phyloP scores from a whole-genome alignment of 2,329 filamentous ascomycete species.

The Exophiala spinifera region DNA sequence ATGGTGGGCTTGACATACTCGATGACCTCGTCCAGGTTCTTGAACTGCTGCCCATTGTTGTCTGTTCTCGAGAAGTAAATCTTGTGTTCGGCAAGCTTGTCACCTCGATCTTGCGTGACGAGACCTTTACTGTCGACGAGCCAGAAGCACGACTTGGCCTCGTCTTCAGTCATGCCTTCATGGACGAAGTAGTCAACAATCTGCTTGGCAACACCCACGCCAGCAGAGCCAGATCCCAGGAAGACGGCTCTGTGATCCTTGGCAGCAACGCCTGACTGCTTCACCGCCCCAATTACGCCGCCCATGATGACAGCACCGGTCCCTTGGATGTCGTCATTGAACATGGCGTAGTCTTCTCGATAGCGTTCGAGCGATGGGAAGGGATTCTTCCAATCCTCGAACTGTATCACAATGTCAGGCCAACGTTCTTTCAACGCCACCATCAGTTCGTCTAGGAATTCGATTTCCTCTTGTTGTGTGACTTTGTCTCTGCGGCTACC shows the following conservation, averaged over 20 bases:
- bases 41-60: conserved; percentile 65
- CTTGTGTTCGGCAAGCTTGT: conserved; percentile 88
- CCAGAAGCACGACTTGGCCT: conserved; percentile 89
- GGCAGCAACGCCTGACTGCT: conserved; percentile 77
- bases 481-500: conserved; percentile 83
- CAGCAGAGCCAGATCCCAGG: conserved; percentile 90
- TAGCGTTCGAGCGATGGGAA: conserved; percentile 92
- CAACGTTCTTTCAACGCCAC: conserved; percentile 74
- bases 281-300: conserved; percentile 73
- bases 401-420: conserved; percentile 78
- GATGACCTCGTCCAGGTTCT: conserved; percentile 82
- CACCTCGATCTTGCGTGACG: conserved; percentile 87
- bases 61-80: conserved; percentile 65
- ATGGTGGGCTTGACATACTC: conserved; percentile 94
- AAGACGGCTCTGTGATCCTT: conserved; percentile 94
- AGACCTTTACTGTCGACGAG: conserved; percentile 96
- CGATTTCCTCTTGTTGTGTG: conserved; percentile 71
- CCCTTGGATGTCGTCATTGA: conserved; percentile 98
- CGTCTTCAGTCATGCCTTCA: conserved; percentile 81
- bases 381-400: conserved; percentile 97
- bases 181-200: conserved; percentile 96
- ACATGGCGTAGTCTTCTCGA: conserved; percentile 84
- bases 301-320: conserved; percentile 92
- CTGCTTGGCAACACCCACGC: conserved; percentile 96
- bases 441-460: conserved; percentile 98